A percentile compares a stretch with the other conserved stretches of the same genome.
Conservation (phyloP, 2,329 filamentous ascomycete genomes). For the Bretziella fagacearum region DNA sequence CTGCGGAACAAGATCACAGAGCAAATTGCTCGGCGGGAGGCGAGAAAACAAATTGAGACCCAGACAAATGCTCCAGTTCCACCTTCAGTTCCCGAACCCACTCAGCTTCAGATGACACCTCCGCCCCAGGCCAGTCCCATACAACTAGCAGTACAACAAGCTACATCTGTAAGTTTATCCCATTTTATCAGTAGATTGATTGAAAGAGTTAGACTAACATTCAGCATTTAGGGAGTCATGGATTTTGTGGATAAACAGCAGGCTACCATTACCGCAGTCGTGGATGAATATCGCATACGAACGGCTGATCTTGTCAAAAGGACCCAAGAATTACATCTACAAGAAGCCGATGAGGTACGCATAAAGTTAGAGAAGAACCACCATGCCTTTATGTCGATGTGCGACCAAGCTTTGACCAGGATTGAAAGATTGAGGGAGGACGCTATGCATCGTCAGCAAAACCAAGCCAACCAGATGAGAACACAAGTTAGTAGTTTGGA, state of each 20-base stretch:
- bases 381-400: conserved; percentile 4
- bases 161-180: conserved; percentile 10
- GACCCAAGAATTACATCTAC: conserved; percentile 4
- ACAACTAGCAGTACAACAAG: conserved; percentile 1
- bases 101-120: neutral
- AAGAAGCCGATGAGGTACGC: conserved; percentile 2
- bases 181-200: neutral
- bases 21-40: conserved; percentile 9
- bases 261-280: conserved; percentile 3
- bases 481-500: neutral
- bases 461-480: neutral
- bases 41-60: neutral
- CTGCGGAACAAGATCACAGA: conserved; percentile 2
- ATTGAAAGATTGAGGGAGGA: neutral
- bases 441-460: neutral
- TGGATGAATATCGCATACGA: conserved; percentile 6
- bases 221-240: conserved; percentile 4
- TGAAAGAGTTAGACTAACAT: neutral
- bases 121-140: neutral
- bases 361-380: conserved; percentile 7
- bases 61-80: neutral
- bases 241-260: conserved; percentile 9
- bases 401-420: neutral
- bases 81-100: neutral
- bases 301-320: conserved; percentile 1